Conservation (phyloP, 2,329 filamentous ascomycete species). For the Hymenoscyphus infarciens region DNA sequence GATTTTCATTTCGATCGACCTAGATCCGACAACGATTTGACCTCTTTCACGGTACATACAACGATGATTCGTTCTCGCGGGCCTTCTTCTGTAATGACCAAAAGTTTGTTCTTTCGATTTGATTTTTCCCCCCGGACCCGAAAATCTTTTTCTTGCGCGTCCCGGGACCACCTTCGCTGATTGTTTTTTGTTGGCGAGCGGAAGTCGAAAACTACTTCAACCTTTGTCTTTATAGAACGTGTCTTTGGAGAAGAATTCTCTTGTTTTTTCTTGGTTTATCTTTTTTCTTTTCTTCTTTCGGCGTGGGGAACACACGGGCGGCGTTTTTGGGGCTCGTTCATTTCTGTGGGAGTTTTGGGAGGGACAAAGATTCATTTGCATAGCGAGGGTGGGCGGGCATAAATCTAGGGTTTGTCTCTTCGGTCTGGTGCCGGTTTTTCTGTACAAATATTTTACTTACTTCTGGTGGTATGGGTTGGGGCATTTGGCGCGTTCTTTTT, state of each 20-base stretch:
- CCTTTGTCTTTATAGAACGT: not conserved
- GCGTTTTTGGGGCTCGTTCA: not conserved
- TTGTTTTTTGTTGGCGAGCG: not conserved
- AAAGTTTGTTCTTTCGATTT: not conserved
- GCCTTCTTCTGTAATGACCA: not conserved
- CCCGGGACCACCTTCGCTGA: not conserved
- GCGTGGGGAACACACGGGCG: not conserved
- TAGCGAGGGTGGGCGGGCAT: not conserved
- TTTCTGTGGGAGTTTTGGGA: not conserved
- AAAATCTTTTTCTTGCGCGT: not conserved
- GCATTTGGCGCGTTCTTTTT: too few species aligned
- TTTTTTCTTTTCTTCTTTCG: not conserved
- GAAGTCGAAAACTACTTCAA: not conserved
- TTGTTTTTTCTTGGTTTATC: not conserved
- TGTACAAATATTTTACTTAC: not conserved
- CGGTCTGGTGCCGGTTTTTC: not conserved
- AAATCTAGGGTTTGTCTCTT: not conserved
- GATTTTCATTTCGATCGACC: not conserved
- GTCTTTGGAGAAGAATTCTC: not conserved
- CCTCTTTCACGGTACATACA: not conserved
- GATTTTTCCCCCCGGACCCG: not conserved
- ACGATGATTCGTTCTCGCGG: not conserved
- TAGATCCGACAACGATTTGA: not conserved
- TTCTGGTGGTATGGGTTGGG: not conserved
- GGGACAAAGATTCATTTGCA: not conserved